Percentiles rank a stretch among this genome's conserved stretches.
These are phyloP conservation scores for Chiua virens DNA, from an alignment of 768 basidiomycete genomes.

Conservation along the genomic window DNA sequence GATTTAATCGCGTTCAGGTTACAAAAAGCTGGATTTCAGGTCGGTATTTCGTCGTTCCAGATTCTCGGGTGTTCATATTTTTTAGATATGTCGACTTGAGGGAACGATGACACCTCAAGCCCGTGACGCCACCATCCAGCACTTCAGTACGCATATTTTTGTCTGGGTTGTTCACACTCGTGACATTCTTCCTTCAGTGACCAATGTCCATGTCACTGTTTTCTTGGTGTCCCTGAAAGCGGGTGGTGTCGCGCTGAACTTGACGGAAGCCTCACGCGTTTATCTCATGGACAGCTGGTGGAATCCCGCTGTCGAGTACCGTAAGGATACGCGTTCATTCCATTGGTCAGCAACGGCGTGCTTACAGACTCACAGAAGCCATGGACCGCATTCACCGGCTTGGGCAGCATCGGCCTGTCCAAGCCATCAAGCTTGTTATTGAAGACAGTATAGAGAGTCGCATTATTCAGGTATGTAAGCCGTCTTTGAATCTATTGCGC, in stretches of 20 bases:
- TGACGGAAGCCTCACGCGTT: conserved; percentile 90
- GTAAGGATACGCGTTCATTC: conserved; percentile 43
- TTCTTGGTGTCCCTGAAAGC: conserved; percentile 97
- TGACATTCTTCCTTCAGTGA: conserved; percentile 54
- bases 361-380: conserved; percentile 56
- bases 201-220: conserved; percentile 92
- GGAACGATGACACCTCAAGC: conserved; percentile 98
- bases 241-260: conserved; percentile 88
- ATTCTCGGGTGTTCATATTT: neutral
- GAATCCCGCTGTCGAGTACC: conserved; percentile 95
- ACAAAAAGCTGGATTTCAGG: conserved; percentile 89
- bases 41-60: conserved; percentile 34
- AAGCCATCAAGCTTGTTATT: conserved; percentile 90
- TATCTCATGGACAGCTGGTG: conserved; percentile 99
- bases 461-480: conserved; percentile 72
- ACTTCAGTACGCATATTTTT: conserved; percentile 70
- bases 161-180: neutral
- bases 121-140: conserved; percentile 89
- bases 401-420: conserved; percentile 92
- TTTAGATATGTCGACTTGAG: conserved; percentile 87
- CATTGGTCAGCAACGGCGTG: neutral
- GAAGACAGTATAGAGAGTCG: conserved; percentile 97
- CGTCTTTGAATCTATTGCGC: neutral
- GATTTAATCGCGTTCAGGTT: conserved; percentile 92
- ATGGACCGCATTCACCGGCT: conserved; percentile 98